Conservation (phyloP, 2,329 filamentous ascomycete species). For the Claviceps arundinis region DNA sequence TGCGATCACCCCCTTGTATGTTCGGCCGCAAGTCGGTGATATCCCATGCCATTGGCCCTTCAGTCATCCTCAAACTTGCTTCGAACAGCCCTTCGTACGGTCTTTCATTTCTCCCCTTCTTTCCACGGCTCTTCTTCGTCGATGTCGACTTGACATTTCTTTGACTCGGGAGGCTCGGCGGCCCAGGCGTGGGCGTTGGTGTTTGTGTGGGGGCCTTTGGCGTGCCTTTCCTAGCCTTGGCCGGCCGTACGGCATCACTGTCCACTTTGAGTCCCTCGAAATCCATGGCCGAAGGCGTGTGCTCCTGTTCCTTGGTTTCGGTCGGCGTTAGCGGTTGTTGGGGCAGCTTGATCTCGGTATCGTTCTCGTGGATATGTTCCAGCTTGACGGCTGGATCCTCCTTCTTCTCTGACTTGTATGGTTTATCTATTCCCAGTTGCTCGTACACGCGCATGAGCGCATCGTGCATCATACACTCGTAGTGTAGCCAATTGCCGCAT, state of each 20-base stretch:
- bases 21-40: conserved; percentile 37
- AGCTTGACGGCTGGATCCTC: conserved; percentile 25
- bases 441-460: conserved; percentile 36
- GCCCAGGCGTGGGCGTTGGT: conserved; percentile 19
- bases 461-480: conserved; percentile 46
- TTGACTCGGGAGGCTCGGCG: conserved; percentile 12
- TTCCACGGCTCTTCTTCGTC: conserved; percentile 25
- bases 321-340: conserved; percentile 36
- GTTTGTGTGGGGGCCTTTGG: conserved; percentile 17
- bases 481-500: conserved; percentile 51
- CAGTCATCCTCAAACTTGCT: conserved; percentile 33
- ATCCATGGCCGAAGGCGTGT: conserved; percentile 36
- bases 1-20: conserved; percentile 34
- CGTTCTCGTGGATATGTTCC: neutral
- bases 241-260: conserved; percentile 21
- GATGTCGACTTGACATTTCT: conserved; percentile 14
- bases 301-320: conserved; percentile 34
- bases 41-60: conserved; percentile 35
- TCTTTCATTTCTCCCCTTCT: conserved; percentile 23
- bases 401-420: conserved; percentile 37
- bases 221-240: conserved; percentile 19
- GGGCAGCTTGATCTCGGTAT: conserved; percentile 15
- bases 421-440: conserved; percentile 35
- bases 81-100: conserved; percentile 40
- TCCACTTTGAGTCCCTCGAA: conserved; percentile 35